These are phyloP conservation scores for Leccinum solheimii DNA, from an alignment of 1,284 basidiomycete genomes.

Conservation along the genomic window DNA sequence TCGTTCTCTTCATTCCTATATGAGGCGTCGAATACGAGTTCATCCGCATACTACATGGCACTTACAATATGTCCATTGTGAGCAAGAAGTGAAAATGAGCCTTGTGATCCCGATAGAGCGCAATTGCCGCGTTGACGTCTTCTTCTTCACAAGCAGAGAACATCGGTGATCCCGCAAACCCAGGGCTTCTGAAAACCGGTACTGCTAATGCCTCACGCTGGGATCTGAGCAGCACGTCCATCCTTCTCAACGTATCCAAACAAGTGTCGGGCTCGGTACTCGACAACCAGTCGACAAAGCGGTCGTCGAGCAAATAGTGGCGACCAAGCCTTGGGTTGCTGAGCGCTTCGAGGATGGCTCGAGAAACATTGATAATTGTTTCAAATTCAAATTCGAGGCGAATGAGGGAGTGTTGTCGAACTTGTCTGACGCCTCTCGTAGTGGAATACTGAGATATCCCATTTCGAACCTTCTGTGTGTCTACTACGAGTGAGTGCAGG, in stretches of 20 bases:
- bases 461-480: not conserved
- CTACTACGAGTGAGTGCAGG: conserved; percentile 1
- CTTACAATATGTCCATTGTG: not conserved
- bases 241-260: conserved; percentile 1
- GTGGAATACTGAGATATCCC: not conserved
- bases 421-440: not conserved
- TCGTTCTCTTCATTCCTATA: not conserved
- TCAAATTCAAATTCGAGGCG: conserved; percentile 16
- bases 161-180: not conserved
- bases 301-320: conserved; percentile 7
- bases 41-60: no score
- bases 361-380: conserved; percentile 3
- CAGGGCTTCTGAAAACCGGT: not conserved
- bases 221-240: not conserved
- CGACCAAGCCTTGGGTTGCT: not conserved
- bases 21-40: no score
- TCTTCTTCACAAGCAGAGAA: not conserved
- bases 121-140: not conserved
- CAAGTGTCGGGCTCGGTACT: conserved; percentile 3
- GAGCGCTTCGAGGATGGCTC: conserved; percentile 6
- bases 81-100: conserved; percentile 1
- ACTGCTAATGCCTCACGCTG: no score
- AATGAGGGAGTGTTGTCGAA: conserved; percentile 12
- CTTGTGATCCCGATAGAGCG: not conserved
- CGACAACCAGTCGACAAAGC: conserved; percentile 14